Base-by-base conservation (phyloP, 495 filamentous ascomycete species). In the Venustampulla echinocandica region DNA sequence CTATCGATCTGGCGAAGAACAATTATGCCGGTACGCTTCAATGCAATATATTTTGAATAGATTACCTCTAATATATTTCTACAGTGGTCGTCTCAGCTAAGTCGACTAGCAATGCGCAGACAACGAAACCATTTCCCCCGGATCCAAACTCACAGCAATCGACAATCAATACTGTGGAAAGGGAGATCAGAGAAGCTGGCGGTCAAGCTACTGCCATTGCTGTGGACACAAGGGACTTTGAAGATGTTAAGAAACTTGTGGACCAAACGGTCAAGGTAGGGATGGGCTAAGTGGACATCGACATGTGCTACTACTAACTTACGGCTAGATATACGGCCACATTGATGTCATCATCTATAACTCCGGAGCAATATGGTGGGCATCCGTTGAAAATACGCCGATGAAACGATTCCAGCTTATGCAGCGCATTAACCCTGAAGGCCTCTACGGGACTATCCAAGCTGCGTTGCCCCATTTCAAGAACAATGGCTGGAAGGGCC, bases 341-440 rank as follows among this genome's bases (percentile, higher is more conserved):
- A 65, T 94, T 5, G 84, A 92, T 58, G 79, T 82, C 0, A 61
- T 92, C 2, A 61, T 93, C 41, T 90, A 92, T 68, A 93, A 93
- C 61, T 80, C 82, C 0, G 87, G 87, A 19, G 87, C 87, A 0
- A 90, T 94, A 46, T 90, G 81, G 80, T 94, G 87, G 87, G 74
- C 81, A 0, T 76, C 82, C 25, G 76, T 93, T 2, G 73, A 77
- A 37, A 70, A 73, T 25, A 93, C 86, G 4, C 85, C 87, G 1
- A 68, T 81, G 55, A 85, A 84, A 61, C 74, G 87, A 6, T 94
- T 87, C 66, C 78, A 77, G 55, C 71, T 94, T 15, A 83, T 94
- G 83, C 85, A 92, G 61, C 69, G 72, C 18, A 78, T 93, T 49
- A 94, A 94, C 49, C 73, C 77, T 0, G 82, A 89, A 49, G 87